phyloP scores from a whole-genome alignment of 805 yeast genomes.

The Cephaloascus fragrans region DNA sequence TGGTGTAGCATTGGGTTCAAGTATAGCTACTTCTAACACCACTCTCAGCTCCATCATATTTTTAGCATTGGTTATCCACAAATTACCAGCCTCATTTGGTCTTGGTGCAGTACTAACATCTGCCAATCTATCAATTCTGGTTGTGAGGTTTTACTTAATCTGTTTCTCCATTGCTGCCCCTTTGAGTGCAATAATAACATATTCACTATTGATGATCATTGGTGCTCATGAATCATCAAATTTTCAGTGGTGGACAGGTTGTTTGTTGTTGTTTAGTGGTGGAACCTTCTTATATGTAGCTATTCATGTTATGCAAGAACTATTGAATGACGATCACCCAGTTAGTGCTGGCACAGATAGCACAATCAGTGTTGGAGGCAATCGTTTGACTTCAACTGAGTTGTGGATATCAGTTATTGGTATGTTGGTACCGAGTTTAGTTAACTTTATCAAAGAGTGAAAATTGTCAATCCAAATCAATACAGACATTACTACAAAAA shows the following conservation, averaged over 20 bases:
- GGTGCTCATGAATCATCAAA: conserved; percentile 11
- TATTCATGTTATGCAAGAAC: conserved; percentile 46
- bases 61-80: conserved; percentile 57
- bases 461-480: background rate
- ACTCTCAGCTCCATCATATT: conserved; percentile 37
- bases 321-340: conserved; percentile 2
- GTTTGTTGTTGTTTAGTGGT: conserved; percentile 53
- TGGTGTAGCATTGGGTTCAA: conserved; percentile 64
- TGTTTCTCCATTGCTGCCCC: conserved; percentile 57
- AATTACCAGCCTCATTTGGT: conserved; percentile 69
- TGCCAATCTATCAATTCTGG: conserved; percentile 17
- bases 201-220: conserved; percentile 21
- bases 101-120: conserved; percentile 43
- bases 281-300: conserved; percentile 72
- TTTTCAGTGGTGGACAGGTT: conserved; percentile 34
- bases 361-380: background rate
- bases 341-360: conserved; percentile 2
- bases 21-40: conserved; percentile 28
- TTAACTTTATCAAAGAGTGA: conserved; percentile 13
- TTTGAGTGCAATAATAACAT: conserved; percentile 44
- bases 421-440: conserved; percentile 15
- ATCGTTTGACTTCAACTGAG: conserved; percentile 5
- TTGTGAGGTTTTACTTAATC: conserved; percentile 35
- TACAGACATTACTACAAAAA: too few species aligned
- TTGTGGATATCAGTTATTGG: conserved; percentile 12